Evolutionary conservation across 1,284 basidiomycete genomes (phyloP).

Genomic region (Ganoderma resinaceum): DNA sequence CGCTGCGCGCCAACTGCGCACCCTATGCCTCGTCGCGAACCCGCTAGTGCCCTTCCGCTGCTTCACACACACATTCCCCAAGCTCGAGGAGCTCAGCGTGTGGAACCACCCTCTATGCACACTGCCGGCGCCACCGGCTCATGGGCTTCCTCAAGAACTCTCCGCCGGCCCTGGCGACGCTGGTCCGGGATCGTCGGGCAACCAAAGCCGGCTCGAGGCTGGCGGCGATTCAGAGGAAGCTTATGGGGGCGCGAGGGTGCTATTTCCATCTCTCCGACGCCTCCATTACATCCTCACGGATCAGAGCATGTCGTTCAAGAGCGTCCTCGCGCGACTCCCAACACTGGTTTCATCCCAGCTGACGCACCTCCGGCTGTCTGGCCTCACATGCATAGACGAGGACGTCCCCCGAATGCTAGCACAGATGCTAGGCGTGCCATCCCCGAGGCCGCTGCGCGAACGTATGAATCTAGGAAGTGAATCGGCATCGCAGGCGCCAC

Average conservation of each 20-base stretch:
- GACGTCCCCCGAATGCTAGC: slow-evolving; percentile 10
- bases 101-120: slow-evolving; percentile 16
- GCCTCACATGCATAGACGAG: slow-evolving; percentile 12
- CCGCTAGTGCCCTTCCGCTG: slow-evolving; percentile 1
- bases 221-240: background rate
- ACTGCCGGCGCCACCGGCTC: background rate
- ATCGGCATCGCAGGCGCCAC: background rate
- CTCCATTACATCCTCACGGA: slow-evolving; percentile 12
- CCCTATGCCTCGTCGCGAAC: slow-evolving; percentile 11
- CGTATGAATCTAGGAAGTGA: background rate
- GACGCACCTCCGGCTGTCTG: slow-evolving; percentile 21
- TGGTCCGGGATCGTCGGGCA: background rate
- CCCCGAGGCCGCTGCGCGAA: slow-evolving; percentile 3
- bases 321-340: slow-evolving; percentile 6
- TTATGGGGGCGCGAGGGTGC: background rate
- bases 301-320: background rate
- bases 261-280: slow-evolving; percentile 10
- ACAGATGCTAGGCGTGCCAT: slow-evolving; percentile 10
- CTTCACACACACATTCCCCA: slow-evolving; percentile 5
- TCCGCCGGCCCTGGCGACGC: background rate
- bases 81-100: slow-evolving; percentile 16
- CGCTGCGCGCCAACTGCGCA: slow-evolving; percentile 14
- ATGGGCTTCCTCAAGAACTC: background rate
- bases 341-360: slow-evolving; percentile 1
- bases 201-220: background rate